Conservation (phyloP, 1,284 basidiomycete genomes). For the Sanghuangporus sanghuang region DNA sequence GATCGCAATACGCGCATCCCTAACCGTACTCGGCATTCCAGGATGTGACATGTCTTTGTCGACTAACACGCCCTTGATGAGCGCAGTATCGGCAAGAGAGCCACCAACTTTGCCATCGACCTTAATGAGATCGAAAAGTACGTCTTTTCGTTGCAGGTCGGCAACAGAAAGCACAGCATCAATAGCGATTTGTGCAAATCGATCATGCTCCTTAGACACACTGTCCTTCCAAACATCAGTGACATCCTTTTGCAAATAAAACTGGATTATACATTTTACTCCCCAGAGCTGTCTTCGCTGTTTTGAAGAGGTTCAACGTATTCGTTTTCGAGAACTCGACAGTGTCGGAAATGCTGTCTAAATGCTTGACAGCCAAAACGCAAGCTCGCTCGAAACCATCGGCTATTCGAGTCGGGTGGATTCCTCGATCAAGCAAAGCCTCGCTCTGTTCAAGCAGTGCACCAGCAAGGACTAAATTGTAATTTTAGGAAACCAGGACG, state of each 20-base stretch:
- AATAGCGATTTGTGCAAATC: constrained; percentile 97
- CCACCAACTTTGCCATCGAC: constrained; percentile 99
- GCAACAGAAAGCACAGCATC: constrained; percentile 95
- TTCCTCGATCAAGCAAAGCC: constrained; percentile 90
- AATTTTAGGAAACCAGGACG: constrained; percentile 1
- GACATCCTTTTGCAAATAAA: not conserved
- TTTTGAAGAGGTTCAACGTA: constrained; percentile 87
- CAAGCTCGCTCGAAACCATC: constrained; percentile 22
- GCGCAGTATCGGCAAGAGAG: constrained; percentile 87
- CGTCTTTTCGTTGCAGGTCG: constrained; percentile 91
- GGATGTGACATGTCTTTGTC: constrained; percentile 99
- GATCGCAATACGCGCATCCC: constrained; percentile 91
- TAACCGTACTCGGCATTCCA: constrained; percentile 90
- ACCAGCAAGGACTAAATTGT: constrained; percentile 82
- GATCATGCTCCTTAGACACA: constrained; percentile 92
- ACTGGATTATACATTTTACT: constrained; percentile 79
- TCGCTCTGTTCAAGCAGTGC: constrained; percentile 91
- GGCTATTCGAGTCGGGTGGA: constrained; percentile 66
- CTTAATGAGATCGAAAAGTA: constrained; percentile 98
- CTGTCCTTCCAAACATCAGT: constrained; percentile 35
- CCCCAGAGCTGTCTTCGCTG: constrained; percentile 93
- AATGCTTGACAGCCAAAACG: constrained; percentile 56
- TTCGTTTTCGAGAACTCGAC: constrained; percentile 82
- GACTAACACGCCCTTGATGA: constrained; percentile 94
- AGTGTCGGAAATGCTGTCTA: constrained; percentile 90